A percentile compares a stretch with the other conserved stretches of the same genome.
phyloP scores from a whole-genome alignment of 1,139 yeast species.

The Hansenula lynferdii region DNA sequence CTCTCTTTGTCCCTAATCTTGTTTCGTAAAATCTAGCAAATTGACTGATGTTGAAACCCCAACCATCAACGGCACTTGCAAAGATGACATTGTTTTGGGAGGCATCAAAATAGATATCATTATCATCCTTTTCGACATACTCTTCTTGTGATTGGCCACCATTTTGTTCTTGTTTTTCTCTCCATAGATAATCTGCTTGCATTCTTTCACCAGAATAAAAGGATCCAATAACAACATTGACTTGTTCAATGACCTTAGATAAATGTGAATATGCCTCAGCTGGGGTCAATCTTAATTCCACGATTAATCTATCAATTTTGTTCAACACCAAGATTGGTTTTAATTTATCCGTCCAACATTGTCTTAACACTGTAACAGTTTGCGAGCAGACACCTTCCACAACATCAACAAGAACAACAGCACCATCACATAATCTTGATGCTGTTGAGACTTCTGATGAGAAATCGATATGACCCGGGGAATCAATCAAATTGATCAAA shows the following conservation, averaged over 20 bases:
- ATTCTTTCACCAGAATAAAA: constrained; percentile 92
- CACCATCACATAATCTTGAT: constrained; percentile 94
- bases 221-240: constrained; percentile 90
- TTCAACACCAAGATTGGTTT: constrained; percentile 89
- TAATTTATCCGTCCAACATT: constrained; percentile 91
- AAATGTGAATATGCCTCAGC: constrained; percentile 83
- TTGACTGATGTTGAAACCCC: constrained; percentile 94
- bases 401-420: constrained; percentile 90
- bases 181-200: constrained; percentile 83
- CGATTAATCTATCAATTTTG: constrained; percentile 82
- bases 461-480: constrained; percentile 98
- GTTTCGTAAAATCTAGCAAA: constrained; percentile 84
- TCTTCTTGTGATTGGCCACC: constrained; percentile 41
- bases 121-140: constrained; percentile 73
- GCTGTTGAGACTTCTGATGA: constrained; percentile 96
- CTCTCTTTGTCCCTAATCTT: constrained; percentile 79
- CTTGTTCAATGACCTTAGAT: constrained; percentile 79
- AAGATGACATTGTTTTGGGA: constrained; percentile 88
- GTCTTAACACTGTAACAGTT: constrained; percentile 90
- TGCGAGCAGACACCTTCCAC: constrained; percentile 99
- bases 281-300: constrained; percentile 80
- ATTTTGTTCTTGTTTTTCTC: constrained; percentile 50
- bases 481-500: constrained; percentile 87
- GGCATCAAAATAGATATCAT: constrained; percentile 85
- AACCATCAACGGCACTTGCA: constrained; percentile 93